A percentile compares a stretch with the other conserved stretches of the same genome.
Conservation (phyloP, 768 basidiomycete species). For the Collybiopsis confluens region DNA sequence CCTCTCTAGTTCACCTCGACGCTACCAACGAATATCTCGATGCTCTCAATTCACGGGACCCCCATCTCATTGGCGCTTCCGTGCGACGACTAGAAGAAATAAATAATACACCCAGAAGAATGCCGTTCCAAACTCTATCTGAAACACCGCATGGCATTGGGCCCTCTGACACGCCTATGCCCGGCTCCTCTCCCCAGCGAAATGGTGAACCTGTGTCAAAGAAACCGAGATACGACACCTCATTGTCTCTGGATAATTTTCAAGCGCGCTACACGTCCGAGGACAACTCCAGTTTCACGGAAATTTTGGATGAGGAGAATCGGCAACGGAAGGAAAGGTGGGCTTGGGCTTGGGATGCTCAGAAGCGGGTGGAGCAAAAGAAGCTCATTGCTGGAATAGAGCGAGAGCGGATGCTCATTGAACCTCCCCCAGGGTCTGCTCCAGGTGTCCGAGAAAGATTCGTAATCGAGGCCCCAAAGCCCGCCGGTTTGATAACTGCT, state of each 20-base stretch:
- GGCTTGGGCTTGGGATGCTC: conserved; percentile 94
- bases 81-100: conserved; percentile 70
- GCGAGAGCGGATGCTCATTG: conserved; percentile 69
- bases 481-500: conserved; percentile 51
- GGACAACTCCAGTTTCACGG: conserved; percentile 95
- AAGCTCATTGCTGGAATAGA: conserved; percentile 61
- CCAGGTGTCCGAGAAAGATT: conserved; percentile 67
- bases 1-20: conserved; percentile 84
- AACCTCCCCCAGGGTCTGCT: conserved; percentile 43
- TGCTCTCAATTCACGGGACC: conserved; percentile 73
- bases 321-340: conserved; percentile 71
- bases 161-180: conserved; percentile 65
- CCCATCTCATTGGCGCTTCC: conserved; percentile 69
- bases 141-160: conserved; percentile 62
- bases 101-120: conserved; percentile 39
- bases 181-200: conserved; percentile 26
- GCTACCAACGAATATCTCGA: conserved; percentile 85
- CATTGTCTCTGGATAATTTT: conserved; percentile 77
- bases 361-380: conserved; percentile 70
- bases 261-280: conserved; percentile 93
- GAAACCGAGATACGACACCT: conserved; percentile 53
- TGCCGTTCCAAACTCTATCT: conserved; percentile 40
- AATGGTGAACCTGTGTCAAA: conserved; percentile 43
- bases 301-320: conserved; percentile 91
- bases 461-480: conserved; percentile 53